A percentile compares a stretch with the other conserved stretches of the same genome.
These are phyloP conservation scores for Clathrus columnatus DNA, from an alignment of 768 basidiomycete genomes.

Conservation along the genomic window DNA sequence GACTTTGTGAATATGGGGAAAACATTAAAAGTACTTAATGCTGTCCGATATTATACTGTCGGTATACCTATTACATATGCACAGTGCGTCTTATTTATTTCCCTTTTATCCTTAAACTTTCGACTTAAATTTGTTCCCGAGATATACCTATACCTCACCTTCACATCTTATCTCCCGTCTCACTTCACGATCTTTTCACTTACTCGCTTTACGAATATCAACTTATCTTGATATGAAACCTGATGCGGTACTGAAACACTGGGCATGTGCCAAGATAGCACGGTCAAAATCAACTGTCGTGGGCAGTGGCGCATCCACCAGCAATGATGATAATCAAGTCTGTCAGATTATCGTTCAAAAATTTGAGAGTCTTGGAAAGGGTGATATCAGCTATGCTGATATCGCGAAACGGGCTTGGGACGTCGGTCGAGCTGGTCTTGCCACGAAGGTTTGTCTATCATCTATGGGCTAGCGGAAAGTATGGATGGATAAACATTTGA, in stretches of 20 bases:
- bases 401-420: conserved; percentile 93
- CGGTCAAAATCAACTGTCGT: conserved; percentile 54
- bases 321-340: conserved; percentile 65
- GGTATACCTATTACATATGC: conserved; percentile 89
- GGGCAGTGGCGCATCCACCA: conserved; percentile 41
- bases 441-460: conserved; percentile 57
- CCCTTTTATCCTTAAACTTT: neutral
- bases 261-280: conserved; percentile 90
- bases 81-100: conserved; percentile 47
- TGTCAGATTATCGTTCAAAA: conserved; percentile 84
- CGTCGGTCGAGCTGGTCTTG: conserved; percentile 67
- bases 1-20: conserved; percentile 93
- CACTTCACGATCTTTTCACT: conserved; percentile 79
- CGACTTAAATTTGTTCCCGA: conserved; percentile 22
- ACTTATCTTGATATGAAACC: conserved; percentile 75
- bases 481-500: neutral
- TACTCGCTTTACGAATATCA: conserved; percentile 87
- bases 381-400: conserved; percentile 85
- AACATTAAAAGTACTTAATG: conserved; percentile 87
- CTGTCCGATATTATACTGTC: conserved; percentile 83
- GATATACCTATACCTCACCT: conserved; percentile 76
- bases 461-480: neutral
- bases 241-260: conserved; percentile 84
- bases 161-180: conserved; percentile 74
- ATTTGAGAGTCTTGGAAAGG: conserved; percentile 71